phyloP scores from a whole-genome alignment of 1,284 basidiomycete genomes.

The Microbotryum silenes-acaulis region DNA sequence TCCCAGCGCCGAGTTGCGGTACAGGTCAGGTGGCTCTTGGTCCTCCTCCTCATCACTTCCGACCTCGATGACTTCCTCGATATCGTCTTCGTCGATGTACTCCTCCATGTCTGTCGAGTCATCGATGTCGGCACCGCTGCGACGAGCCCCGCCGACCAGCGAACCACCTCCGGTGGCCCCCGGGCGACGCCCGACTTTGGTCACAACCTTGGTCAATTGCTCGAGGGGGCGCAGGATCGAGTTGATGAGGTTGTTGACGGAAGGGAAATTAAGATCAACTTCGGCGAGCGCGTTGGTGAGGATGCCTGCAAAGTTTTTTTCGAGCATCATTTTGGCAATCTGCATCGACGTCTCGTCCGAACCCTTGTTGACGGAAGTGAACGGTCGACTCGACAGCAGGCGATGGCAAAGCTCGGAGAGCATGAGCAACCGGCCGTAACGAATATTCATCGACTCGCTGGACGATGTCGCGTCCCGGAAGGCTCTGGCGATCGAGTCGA shows the following conservation, averaged over 20 bases:
- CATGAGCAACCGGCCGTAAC: conserved; percentile 83
- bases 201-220: conserved; percentile 87
- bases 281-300: conserved; percentile 85
- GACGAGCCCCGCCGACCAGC: conserved; percentile 45
- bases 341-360: conserved; percentile 79
- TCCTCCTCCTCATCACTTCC: conserved; percentile 55
- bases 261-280: conserved; percentile 91
- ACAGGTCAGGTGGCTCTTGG: conserved; percentile 77
- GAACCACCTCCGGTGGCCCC: conserved; percentile 47
- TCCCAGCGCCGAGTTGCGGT: conserved; percentile 91
- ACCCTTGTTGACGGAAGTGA: conserved; percentile 48
- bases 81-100: conserved; percentile 44
- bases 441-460: conserved; percentile 60
- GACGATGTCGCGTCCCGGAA: conserved; percentile 67
- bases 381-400: conserved; percentile 66
- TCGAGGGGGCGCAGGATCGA: conserved; percentile 84
- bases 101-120: conserved; percentile 40
- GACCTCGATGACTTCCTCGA: conserved; percentile 54
- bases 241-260: conserved; percentile 74
- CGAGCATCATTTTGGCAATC: conserved; percentile 94
- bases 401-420: conserved; percentile 82
- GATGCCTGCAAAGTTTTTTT: conserved; percentile 89
- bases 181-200: conserved; percentile 84
- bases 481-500: conserved; percentile 78
- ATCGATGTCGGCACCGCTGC: conserved; percentile 30